Base-by-base conservation (phyloP, 164 flowering plant genomes). In the Liquidambar formosana region DNA sequence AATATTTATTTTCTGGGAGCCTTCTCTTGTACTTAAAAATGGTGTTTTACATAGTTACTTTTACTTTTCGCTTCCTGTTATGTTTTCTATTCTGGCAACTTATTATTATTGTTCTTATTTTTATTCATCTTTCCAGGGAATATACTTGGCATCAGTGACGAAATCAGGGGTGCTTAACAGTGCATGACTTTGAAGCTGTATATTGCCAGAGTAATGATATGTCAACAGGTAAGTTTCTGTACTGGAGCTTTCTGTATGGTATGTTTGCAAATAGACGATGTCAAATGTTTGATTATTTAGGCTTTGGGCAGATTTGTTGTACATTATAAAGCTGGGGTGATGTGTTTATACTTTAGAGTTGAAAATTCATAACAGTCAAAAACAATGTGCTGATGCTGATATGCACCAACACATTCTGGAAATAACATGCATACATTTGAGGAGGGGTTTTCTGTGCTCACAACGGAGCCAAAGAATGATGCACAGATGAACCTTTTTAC, bases 141-240 rank as follows among this genome's bases (percentile, higher is more conserved):
- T 87, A 64, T 94, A 88, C 76, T 71, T 94, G 78, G 99, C 86
- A 49, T 89, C 99, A 23, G 95, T 85, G 25, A 90, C 97, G 64
- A 87, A 84, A 77, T 68, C 86, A n/a, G 9, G 97, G 99, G 28
- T 94, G 97, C 82, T 80, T 94, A 73, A 87, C 88, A 26, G 90
- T 94, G 63, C 93, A 94, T 76, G 94, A 94, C 76, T 94, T 84
- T 75, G 99, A 94, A 69, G 67, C 76, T 46, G 81, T 94, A 47
- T 90, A 82, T 75, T 82, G 85, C 78, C 78, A 77, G 67, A 81
- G 83, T 75, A 77, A 71, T 63, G 72, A 69, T 56, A 33, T 33
- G 12, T 69, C 67, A 14, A 49, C 80, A 67, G 44, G 95, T 88
- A 77, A 83, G 89, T 79, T 59, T 60, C 25, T 45, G 5, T 14